Evolutionary conservation across 2,329 filamentous ascomycete genomes (phyloP), one percentile per base, ranked within the genome.

Genomic region (Xylariaceae sp.): DNA sequence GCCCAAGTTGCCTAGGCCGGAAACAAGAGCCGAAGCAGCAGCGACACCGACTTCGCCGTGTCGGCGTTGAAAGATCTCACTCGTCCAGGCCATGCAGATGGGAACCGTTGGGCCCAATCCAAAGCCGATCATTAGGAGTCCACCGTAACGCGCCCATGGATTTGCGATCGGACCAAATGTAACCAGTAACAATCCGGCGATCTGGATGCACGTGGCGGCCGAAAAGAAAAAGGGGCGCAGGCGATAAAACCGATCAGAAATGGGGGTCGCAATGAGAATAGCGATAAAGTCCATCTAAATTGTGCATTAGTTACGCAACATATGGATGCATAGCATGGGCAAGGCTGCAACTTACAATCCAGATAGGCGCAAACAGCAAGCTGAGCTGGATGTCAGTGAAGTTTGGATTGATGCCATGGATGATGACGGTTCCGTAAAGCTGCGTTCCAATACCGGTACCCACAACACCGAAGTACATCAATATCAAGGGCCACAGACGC

Each of bases 401-500:
- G 0, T 76, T 76, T 0, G 89, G 84, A 70, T 92, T 86, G 69
- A 94, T 94, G 8, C 86, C 84, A 13, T 83, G 81, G 68, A 96
- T 94, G 68, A 96, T 96, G 65, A 96, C 85, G 2, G 88, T 93
- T 37, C 88, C 90, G 70, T 96, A 96, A 51, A 89, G 84, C 75
- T 96, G 91, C 0, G 90, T 92, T 50, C 91, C 92, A 63, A 96
- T 96, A 7, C 92, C 92, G 2, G 96, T 92, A 18, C 92, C 92
- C 1, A 96, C 92, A 2, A 96, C 92, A 17, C 92, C 92, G 75
- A 96, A 96, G 75, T 96, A 96, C 92, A 96, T 96, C 56, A 96
- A 71, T 1, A 88, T 81, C 65, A 96, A 75, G 1, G 92, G 92
- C 88, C 90, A 96, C 15, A 96, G 79, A 2, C 91, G 84, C 92